These are phyloP conservation scores for Somion occarium DNA, from an alignment of 1,284 basidiomycete genomes.

Conservation along the genomic window DNA sequence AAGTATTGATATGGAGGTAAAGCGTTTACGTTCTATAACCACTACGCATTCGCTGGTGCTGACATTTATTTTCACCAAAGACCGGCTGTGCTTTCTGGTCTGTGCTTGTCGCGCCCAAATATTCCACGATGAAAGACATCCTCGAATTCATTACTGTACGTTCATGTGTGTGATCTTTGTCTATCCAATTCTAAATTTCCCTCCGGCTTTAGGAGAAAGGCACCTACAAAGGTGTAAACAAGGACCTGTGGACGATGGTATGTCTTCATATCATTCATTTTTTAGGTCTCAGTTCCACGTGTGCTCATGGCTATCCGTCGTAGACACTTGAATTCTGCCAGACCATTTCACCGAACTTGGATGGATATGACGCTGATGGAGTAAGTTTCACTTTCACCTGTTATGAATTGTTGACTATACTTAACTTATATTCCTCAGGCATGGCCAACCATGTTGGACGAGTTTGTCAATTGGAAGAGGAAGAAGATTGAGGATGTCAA, in stretches of 20 bases:
- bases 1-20: constrained; percentile 77
- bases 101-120: constrained; percentile 59
- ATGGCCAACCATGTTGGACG: constrained; percentile 75
- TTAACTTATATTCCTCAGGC: constrained; percentile 39
- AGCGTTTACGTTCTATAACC: constrained; percentile 9
- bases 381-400: constrained; percentile 33
- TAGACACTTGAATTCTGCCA: constrained; percentile 73
- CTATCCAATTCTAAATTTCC: neutral
- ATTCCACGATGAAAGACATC: constrained; percentile 58
- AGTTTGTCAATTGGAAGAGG: constrained; percentile 69
- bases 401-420: constrained; percentile 4
- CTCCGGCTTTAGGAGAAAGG: constrained; percentile 44
- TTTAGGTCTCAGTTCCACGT: neutral
- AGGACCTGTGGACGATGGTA: constrained; percentile 82
- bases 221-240: constrained; percentile 70
- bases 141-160: constrained; percentile 59
- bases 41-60: neutral
- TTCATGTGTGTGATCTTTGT: constrained; percentile 1
- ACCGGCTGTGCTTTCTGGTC: constrained; percentile 71
- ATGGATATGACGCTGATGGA: constrained; percentile 67
- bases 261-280: constrained; percentile 16
- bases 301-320: neutral
- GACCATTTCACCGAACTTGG: constrained; percentile 52
- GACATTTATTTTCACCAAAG: constrained; percentile 28
- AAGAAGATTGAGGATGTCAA: too few species aligned